Evolutionary conservation across 768 basidiomycete genomes (phyloP).

Genomic region (Tylopilus sp.): DNA sequence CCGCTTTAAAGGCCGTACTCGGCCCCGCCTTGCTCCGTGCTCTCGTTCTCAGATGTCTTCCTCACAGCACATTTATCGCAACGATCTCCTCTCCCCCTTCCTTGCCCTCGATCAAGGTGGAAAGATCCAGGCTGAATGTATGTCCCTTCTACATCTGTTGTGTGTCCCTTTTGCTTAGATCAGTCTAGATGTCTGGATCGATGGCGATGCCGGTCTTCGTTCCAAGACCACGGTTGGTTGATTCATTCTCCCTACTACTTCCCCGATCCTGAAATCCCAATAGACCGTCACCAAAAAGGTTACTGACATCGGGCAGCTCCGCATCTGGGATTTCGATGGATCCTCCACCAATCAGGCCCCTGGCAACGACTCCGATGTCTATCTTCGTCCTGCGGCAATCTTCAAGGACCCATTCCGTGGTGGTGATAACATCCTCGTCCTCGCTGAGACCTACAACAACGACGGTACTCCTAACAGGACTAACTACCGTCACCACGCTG

Average conservation of each 20-base stretch:
- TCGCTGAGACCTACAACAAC: constrained; percentile 97
- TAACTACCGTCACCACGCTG: constrained; percentile 91
- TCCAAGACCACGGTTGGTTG: constrained; percentile 88
- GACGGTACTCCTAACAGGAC: constrained; percentile 97
- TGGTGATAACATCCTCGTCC: constrained; percentile 95
- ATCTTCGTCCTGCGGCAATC: constrained; percentile 93
- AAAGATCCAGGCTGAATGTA: constrained; percentile 93
- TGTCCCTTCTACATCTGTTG: constrained; percentile 19
- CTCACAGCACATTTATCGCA: constrained; percentile 49
- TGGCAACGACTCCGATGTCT: constrained; percentile 93
- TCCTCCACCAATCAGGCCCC: constrained; percentile 98
- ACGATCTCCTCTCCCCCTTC: constrained; percentile 87
- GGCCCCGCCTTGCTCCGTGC: not conserved
- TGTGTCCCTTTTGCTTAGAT: constrained; percentile 4
- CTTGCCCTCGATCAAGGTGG: constrained; percentile 87
- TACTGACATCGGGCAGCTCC: constrained; percentile 84
- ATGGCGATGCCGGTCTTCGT: constrained; percentile 90
- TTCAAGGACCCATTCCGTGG: constrained; percentile 99
- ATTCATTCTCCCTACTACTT: not conserved
- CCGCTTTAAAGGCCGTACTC: constrained; percentile 25
- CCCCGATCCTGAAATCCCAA: not conserved
- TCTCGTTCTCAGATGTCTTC: constrained; percentile 21
- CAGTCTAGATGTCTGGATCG: constrained; percentile 90
- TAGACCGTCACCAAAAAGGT: constrained; percentile 88
- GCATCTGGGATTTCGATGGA: constrained; percentile 99